Evolutionary conservation across 148 eudicot genomes (phyloP), one percentile per base, ranked within the genome.

Genomic region (Cornus controversa): DNA sequence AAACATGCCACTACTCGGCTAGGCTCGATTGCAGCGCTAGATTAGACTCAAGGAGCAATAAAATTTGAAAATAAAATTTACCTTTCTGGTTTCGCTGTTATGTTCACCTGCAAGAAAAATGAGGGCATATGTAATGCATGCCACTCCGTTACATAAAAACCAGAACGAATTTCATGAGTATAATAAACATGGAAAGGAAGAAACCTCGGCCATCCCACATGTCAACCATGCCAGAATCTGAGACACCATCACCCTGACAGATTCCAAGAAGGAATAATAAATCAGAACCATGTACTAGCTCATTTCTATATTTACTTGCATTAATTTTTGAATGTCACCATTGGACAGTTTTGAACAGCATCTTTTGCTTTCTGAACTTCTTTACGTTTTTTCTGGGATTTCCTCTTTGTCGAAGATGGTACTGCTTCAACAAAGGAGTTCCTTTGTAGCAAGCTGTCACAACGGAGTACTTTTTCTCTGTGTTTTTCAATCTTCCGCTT

Each of bases 401-500:
- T 89, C 83, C 89, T 94, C 79, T 75, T 83, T 16, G 24, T 79
- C 8, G 92, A 88, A 23, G 96, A 90, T 50, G 91, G 91, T 75
- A 93, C 75, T 5, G 93, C 78, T 76, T 94, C 79, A 69, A 95
- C 92, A 85, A 93, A 95, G 60, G 91, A 79, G 69, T 95, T 95
- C 75, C 81, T 85, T 82, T 91, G 83, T 66, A 95, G 84, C 13
- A 91, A 27, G 73, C 94, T 95, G 22, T 92, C 97, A 67, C 78
- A 82, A 2, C 86, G 92, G 31, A 95, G 88, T 23, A 89, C 91
- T 80, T 91, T 92, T 80, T 92, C 96, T 69, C 96, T 82, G 64
- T 80, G 83, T 80, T 91, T 95, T 75, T 93, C 98, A 86, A 95
- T 90, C 86, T 93, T 95, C 20, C 96, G 89, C 89, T 86, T 95